A percentile compares a stretch with the other conserved stretches of the same genome.
phyloP scores from a whole-genome alignment of 352 stramenopile genomes.

The Proteromonas lacertae region DNA sequence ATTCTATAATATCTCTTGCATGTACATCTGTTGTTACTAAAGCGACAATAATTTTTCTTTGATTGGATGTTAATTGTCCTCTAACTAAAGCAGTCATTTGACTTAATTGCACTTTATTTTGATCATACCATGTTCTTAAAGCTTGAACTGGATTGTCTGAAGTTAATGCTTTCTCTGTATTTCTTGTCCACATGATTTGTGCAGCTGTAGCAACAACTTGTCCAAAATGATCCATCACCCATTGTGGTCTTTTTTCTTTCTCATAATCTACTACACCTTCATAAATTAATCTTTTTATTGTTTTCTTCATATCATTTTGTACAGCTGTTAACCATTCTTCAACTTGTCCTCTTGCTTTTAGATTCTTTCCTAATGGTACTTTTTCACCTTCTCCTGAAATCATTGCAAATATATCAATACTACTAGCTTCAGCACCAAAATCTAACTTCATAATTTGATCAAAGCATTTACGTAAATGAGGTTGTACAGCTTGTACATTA shows the following conservation, averaged over 20 bases:
- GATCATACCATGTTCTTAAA: slow-evolving; percentile 53
- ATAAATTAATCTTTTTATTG: slow-evolving; percentile 79
- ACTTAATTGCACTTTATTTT: slow-evolving; percentile 45
- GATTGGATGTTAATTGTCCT: slow-evolving; percentile 79
- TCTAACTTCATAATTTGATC: slow-evolving; percentile 80
- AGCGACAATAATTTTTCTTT: slow-evolving; percentile 90
- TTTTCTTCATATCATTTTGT: slow-evolving; percentile 60
- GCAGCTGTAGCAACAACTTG: slow-evolving; percentile 57
- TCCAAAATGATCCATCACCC: slow-evolving; percentile 19
- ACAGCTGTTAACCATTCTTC: slow-evolving; percentile 61
- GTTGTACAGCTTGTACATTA: slow-evolving; percentile 52
- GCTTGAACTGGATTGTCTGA: slow-evolving; percentile 53
- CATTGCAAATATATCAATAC: slow-evolving; percentile 45
- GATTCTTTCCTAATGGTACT: slow-evolving; percentile 29
- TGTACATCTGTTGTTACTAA: slow-evolving; percentile 84
- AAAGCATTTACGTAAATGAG: slow-evolving; percentile 73
- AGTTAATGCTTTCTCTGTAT: slow-evolving; percentile 60
- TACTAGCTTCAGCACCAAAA: slow-evolving; percentile 83
- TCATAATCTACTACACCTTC: slow-evolving; percentile 61
- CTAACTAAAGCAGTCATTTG: slow-evolving; percentile 49
- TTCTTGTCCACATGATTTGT: slow-evolving; percentile 69
- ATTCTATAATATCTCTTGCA: slow-evolving; percentile 55
- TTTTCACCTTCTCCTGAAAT: slow-evolving; percentile 48
- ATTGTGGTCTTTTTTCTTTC: slow-evolving; percentile 18
- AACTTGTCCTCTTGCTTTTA: slow-evolving; percentile 24